Evolutionary conservation across 371 early-diverging fungal genomes (phyloP).

Genomic region (Thermomucor indicae-seudaticae): DNA sequence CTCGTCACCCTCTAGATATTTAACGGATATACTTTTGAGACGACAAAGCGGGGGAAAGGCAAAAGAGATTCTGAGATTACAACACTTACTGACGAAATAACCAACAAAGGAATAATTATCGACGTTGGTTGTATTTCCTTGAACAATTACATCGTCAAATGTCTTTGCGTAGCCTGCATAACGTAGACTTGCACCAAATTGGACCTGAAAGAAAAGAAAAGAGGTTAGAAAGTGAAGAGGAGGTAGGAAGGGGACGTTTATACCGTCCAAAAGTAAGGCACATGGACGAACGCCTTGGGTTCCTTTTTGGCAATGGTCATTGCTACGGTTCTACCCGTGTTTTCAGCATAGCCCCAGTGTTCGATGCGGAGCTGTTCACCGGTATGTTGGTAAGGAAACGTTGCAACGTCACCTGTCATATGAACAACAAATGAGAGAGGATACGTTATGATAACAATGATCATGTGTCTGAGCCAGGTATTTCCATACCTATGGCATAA

Average conservation of each 20-base stretch:
- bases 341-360: conserved; percentile 56
- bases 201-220: conserved; percentile 21
- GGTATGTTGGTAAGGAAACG: conserved; percentile 45
- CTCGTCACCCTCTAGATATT: conserved; percentile 21
- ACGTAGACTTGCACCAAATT: conserved; percentile 47
- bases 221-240: too few species aligned
- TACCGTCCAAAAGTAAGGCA: conserved; percentile 58
- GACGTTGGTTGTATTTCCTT: conserved; percentile 18
- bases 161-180: conserved; percentile 47
- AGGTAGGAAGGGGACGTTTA: neutral
- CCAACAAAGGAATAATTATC: conserved; percentile 42
- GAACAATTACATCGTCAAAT: conserved; percentile 49
- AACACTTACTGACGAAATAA: conserved; percentile 35
- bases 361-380: conserved; percentile 48
- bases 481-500: conserved; percentile 36
- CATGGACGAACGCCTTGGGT: conserved; percentile 21
- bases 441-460: neutral
- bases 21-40: neutral
- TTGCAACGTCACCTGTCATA: conserved; percentile 57
- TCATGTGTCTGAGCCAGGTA: neutral
- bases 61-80: neutral
- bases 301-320: conserved; percentile 13
- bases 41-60: too few species aligned
- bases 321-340: conserved; percentile 45
- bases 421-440: neutral